A percentile compares a stretch with the other conserved stretches of the same genome.
phyloP scores from a whole-genome alignment of 345 rosid genomes.

The Citropsis articulata region DNA sequence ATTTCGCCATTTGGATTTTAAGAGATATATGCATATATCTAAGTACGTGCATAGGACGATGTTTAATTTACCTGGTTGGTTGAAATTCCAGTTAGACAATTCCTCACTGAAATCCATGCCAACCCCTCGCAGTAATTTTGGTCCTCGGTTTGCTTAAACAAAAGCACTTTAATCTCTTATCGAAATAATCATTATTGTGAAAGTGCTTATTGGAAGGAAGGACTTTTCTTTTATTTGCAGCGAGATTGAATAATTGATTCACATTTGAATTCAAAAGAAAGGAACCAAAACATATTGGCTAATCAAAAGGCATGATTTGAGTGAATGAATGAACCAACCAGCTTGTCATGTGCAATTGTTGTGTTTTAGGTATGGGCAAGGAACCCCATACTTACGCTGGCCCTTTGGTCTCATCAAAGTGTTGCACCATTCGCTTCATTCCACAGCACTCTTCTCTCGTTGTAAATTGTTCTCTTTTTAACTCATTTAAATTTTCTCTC shows the following conservation, averaged over 20 bases:
- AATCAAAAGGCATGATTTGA: background rate
- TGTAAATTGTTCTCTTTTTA: background rate
- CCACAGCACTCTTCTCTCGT: background rate
- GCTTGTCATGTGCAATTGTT: constrained; percentile 13
- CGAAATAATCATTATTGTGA: background rate
- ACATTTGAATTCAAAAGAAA: constrained; percentile 3
- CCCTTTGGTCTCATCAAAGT: constrained; percentile 1
- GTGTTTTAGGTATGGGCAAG: constrained; percentile 20
- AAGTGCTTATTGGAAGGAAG: background rate
- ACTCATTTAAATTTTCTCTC: too few relatives aligned
- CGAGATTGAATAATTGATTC: background rate
- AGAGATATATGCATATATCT: background rate
- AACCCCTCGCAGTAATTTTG: background rate
- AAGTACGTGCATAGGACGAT: constrained; percentile 32
- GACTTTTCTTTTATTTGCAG: background rate
- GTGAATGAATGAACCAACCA: constrained; percentile 2
- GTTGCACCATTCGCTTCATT: background rate
- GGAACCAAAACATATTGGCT: background rate
- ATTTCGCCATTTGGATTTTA: background rate
- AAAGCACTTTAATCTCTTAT: background rate
- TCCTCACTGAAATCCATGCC: constrained; percentile 37
- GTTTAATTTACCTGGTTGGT: constrained; percentile 10
- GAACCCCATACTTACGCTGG: constrained; percentile 20
- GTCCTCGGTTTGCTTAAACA: background rate
- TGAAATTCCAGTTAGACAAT: constrained; percentile 11